These are phyloP conservation scores for Mycena venus DNA, from an alignment of 768 basidiomycete species.

Conservation along the genomic window DNA sequence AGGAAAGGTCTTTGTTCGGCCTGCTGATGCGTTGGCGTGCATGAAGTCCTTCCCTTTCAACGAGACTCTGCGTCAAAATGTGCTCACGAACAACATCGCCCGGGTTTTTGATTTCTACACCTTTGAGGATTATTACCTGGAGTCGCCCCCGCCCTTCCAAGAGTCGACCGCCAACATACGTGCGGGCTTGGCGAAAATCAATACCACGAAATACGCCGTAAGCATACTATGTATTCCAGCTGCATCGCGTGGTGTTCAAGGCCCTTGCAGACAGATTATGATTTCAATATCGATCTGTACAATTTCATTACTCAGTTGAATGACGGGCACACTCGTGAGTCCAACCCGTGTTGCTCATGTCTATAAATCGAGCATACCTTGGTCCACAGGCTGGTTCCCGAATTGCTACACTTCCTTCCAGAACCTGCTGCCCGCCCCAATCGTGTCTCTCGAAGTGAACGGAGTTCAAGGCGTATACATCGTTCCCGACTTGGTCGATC, in stretches of 20 bases:
- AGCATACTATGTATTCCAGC: conserved; percentile 16
- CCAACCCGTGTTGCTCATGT: not conserved
- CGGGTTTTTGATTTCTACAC: conserved; percentile 68
- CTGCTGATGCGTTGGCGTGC: conserved; percentile 70
- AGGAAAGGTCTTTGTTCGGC: conserved; percentile 55
- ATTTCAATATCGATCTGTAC: conserved; percentile 71
- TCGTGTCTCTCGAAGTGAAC: conserved; percentile 63
- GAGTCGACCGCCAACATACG: conserved; percentile 70
- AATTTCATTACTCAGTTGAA: conserved; percentile 69
- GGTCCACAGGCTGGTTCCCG: conserved; percentile 64
- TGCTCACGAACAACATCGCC: conserved; percentile 56
- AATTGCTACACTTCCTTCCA: conserved; percentile 67
- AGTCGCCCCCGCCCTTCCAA: conserved; percentile 66
- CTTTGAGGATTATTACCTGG: conserved; percentile 65
- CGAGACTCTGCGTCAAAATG: conserved; percentile 68
- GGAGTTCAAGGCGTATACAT: conserved; percentile 64
- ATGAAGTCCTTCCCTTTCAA: conserved; percentile 70
- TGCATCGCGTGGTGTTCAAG: not conserved
- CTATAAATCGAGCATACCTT: conserved; percentile 29
- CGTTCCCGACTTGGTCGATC: conserved; percentile 66
- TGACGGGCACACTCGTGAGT: conserved; percentile 73
- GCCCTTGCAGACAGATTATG: conserved; percentile 68
- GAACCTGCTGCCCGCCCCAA: conserved; percentile 69
- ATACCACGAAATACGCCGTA: conserved; percentile 61
- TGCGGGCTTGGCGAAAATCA: conserved; percentile 60